A percentile compares a stretch with the other conserved stretches of the same genome.
phyloP scores from a whole-genome alignment of 2,329 filamentous ascomycete species.

The Orbilia quercus region DNA sequence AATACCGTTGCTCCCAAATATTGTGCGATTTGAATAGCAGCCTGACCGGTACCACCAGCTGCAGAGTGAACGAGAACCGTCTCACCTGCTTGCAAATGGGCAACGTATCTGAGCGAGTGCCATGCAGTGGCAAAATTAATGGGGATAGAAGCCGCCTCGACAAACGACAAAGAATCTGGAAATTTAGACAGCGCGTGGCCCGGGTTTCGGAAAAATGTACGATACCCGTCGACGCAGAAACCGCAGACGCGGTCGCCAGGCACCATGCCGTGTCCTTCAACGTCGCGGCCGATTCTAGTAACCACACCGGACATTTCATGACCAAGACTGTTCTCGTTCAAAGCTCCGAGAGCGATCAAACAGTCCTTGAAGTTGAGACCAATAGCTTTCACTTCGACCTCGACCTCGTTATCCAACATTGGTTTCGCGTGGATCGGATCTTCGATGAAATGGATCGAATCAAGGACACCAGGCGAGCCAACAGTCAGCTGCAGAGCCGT shows the following conservation, averaged over 20 bases:
- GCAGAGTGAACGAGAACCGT: conserved; percentile 33
- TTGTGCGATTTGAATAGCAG: conserved; percentile 41
- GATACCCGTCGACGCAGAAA: conserved; percentile 7
- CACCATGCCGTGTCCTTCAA: neutral
- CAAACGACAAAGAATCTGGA: conserved; percentile 13
- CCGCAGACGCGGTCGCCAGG: conserved; percentile 29
- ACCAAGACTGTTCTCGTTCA: conserved; percentile 45
- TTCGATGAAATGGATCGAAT: conserved; percentile 33
- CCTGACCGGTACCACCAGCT: conserved; percentile 30
- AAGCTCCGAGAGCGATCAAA: conserved; percentile 22
- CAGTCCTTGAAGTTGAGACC: conserved; percentile 60
- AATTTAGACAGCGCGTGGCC: conserved; percentile 11
- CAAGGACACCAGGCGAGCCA: conserved; percentile 21
- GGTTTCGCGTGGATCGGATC: conserved; percentile 9
- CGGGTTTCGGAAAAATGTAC: conserved; percentile 21
- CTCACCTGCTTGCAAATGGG: conserved; percentile 4
- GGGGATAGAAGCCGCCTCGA: conserved; percentile 31
- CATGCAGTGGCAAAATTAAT: conserved; percentile 33
- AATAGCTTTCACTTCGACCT: conserved; percentile 65
- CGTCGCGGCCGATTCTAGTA: conserved; percentile 45
- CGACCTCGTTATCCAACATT: conserved; percentile 61
- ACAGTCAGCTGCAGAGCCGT: conserved; percentile 22
- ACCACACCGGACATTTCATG: conserved; percentile 58
- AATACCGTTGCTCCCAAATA: conserved; percentile 62
- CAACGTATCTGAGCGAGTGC: conserved; percentile 26